These are phyloP conservation scores for Naematelia encephala DNA, from an alignment of 768 basidiomycete genomes.

Conservation along the genomic window DNA sequence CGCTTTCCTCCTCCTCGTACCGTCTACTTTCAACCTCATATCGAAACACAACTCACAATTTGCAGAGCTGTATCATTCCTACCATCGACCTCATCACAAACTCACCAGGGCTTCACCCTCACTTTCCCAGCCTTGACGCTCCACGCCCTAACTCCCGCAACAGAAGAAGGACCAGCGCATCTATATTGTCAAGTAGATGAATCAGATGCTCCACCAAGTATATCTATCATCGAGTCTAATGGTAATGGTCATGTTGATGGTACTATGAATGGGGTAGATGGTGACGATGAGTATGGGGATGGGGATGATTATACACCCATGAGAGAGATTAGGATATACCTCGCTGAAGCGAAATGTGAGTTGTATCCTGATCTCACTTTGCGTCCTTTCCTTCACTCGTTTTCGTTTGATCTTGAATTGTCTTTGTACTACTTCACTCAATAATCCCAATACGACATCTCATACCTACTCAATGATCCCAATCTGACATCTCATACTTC, in stretches of 20 bases:
- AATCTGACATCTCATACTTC: no score
- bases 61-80: slow-evolving; percentile 16
- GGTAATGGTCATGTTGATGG: slow-evolving; percentile 4
- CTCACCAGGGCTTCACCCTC: slow-evolving; percentile 67
- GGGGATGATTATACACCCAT: slow-evolving; percentile 57
- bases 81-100: slow-evolving; percentile 7
- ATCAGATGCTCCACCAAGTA: slow-evolving; percentile 41
- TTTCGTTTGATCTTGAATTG: background rate
- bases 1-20: no score
- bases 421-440: background rate
- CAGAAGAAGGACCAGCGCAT: slow-evolving; percentile 43
- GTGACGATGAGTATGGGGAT: slow-evolving; percentile 20
- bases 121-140: slow-evolving; percentile 86
- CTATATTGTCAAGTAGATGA: slow-evolving; percentile 95
- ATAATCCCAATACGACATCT: background rate
- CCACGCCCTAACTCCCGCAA: slow-evolving; percentile 80
- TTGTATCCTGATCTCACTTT: background rate
- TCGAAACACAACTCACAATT: background rate
- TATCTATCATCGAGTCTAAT: background rate
- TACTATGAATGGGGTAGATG: slow-evolving; percentile 16
- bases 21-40: no score
- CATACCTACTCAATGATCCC: no score
- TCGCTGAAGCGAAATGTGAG: slow-evolving; percentile 50
- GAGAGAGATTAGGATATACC: slow-evolving; percentile 76
- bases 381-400: background rate